These are phyloP conservation scores for Theobroma grandiflorum DNA, from an alignment of 441 rosid species.

Conservation along the genomic window DNA sequence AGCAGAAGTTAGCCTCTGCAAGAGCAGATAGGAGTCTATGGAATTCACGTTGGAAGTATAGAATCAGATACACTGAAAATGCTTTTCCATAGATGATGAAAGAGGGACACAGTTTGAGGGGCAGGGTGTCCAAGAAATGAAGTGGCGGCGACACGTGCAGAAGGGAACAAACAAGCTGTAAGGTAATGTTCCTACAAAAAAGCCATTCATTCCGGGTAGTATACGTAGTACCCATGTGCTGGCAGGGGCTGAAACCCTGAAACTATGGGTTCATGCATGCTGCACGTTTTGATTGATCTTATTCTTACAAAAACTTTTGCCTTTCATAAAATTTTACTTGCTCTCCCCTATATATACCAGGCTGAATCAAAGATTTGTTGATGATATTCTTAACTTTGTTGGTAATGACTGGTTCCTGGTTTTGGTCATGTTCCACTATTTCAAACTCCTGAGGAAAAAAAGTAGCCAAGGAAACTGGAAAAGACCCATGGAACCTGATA, in stretches of 20 bases:
- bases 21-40: not conserved
- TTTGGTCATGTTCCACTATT: no score
- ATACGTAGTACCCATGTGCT: not conserved
- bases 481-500: no score
- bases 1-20: not conserved
- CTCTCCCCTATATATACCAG: not conserved
- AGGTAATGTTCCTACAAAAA: not conserved
- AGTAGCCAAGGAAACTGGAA: no score
- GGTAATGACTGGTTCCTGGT: no score
- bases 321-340: not conserved
- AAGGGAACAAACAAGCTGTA: not conserved
- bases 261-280: not conserved
- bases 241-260: not conserved
- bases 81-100: not conserved
- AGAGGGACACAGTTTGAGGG: not conserved
- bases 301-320: no score
- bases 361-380: not conserved
- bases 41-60: not conserved
- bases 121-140: not conserved
- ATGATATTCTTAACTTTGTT: no score
- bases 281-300: not conserved
- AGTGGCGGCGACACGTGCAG: not conserved
- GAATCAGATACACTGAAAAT: not conserved
- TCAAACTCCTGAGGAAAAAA: no score
- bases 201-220: not conserved